Base-by-base conservation (phyloP, 163 green algal species). In the Chlorella variabilis region DNA sequence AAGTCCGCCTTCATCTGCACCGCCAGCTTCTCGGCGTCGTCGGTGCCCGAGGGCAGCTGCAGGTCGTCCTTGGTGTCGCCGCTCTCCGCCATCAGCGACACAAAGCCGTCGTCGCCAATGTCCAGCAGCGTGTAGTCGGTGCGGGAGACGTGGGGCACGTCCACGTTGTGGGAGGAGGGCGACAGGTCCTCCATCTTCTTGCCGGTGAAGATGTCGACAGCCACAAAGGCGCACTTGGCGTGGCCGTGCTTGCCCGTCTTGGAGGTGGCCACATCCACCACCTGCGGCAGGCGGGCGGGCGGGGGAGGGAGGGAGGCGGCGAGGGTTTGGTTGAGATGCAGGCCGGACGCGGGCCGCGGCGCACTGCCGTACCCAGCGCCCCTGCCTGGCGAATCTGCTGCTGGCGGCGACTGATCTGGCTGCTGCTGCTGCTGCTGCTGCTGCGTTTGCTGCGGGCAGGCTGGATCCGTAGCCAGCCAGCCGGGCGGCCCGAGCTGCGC, bases 131-230 rank as follows among this genome's bases (percentile, higher is more conserved):
- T 96, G 92, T 97, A 99, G 85, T 99, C 97, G 41, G 86, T 92
- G 59, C 96, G 92, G 71, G 74, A 45, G 15, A 80, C 74, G 69
- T 89, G 80, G 70, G 85, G 85, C 31, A 90, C 94, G 58, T 98
- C 97, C 80, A 92, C 95, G 91, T 99, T 99, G 93, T 99, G 96
- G 39, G 96, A 98, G 13, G 97, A 99, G 63, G 96, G 96, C 25
- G 93, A 94, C 90, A 99, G 95, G 81, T 99, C 96, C 88, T 99
- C 97, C 81, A 97, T 95, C 91, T 99, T 99, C 95, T 98, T 99
- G 80, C 90, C 90, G 56, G 94, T 99, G 92, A 99, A 99, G 83
- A 99, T 99, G 86, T 99, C 97, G 54, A 98, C 94, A 56, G 85
- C 96, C 11, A 96, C 89, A 80, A 99, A 99, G 87, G 99, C 94